Conservation (phyloP, 2,329 filamentous ascomycete genomes). For the Fonsecaea monophora region DNA sequence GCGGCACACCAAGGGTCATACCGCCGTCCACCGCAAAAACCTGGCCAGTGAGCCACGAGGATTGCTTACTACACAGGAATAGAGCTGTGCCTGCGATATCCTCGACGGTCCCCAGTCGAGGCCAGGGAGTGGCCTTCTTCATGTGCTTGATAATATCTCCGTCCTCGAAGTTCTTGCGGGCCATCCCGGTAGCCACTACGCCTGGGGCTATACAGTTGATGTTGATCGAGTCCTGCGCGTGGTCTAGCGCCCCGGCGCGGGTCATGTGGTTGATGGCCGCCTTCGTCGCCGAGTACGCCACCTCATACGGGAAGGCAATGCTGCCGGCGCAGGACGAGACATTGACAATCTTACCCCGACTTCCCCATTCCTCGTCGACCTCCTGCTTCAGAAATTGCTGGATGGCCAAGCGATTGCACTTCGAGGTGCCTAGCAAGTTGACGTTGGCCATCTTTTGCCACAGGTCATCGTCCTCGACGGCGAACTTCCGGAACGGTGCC, state of each 20-base stretch:
- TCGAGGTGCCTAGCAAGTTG: constrained; percentile 8
- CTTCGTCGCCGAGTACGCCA: constrained; percentile 19
- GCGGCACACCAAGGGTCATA: constrained; percentile 19
- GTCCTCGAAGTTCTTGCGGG: constrained; percentile 17
- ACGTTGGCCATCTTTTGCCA: background rate
- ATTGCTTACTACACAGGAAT: constrained; percentile 55
- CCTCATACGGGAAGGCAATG: constrained; percentile 13
- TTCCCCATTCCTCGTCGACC: too few species aligned
- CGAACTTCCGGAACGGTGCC: constrained; percentile 22
- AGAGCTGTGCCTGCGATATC: constrained; percentile 51
- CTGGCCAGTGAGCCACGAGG: constrained; percentile 53
- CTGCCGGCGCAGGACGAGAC: constrained; percentile 22
- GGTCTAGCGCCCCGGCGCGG: constrained; percentile 15
- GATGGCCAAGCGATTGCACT: background rate
- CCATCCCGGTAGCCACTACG: constrained; percentile 13
- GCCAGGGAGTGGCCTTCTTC: constrained; percentile 21
- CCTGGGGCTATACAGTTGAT: constrained; percentile 20
- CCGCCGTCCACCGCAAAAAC: constrained; percentile 56
- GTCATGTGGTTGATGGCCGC: constrained; percentile 25
- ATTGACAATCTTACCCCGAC: constrained; percentile 52
- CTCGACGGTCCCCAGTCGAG: constrained; percentile 31
- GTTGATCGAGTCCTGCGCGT: constrained; percentile 19
- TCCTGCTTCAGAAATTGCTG: too few species aligned
- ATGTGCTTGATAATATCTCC: constrained; percentile 20
- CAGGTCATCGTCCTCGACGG: constrained; percentile 17